A percentile compares a stretch with the other conserved stretches of the same genome.
Evolutionary conservation across 495 filamentous ascomycete genomes (phyloP).

Genomic region (Endocarpon pusillum): DNA sequence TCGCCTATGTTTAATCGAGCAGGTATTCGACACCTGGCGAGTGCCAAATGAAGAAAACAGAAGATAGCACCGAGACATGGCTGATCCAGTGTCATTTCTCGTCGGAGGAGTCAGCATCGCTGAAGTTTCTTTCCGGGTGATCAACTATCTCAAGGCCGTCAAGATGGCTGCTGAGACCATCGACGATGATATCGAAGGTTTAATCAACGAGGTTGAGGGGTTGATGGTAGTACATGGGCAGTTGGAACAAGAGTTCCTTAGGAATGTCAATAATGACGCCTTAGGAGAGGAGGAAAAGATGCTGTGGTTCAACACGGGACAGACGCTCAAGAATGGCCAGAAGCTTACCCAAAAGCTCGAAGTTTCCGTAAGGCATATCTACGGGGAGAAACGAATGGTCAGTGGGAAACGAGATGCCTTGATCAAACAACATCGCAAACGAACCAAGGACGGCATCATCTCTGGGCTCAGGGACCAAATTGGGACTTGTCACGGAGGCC

Average conservation of each 20-base stretch:
- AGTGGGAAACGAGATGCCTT: slow-evolving; percentile 6
- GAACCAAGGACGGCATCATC: slow-evolving; percentile 8
- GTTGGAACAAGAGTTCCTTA: no score
- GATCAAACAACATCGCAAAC: slow-evolving; percentile 9
- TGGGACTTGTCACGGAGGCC: slow-evolving; percentile 9
- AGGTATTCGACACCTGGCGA: no score
- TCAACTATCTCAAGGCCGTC: slow-evolving; percentile 6
- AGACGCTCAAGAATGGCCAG: slow-evolving; percentile 4
- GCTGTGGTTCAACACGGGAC: slow-evolving; percentile 3
- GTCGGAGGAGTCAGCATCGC: slow-evolving; percentile 7
- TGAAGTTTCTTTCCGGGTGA: slow-evolving; percentile 9
- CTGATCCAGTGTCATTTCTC: slow-evolving; percentile 12
- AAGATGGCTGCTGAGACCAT: slow-evolving; percentile 5
- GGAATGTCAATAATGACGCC: no score
- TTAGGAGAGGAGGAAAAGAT: no score
- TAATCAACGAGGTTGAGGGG: slow-evolving; percentile 5
- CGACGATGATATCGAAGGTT: slow-evolving; percentile 4
- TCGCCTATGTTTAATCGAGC: no score
- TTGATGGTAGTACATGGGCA: slow-evolving; percentile 1
- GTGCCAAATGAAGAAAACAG: no score
- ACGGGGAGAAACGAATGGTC: slow-evolving; percentile 7
- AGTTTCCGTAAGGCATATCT: slow-evolving; percentile 7
- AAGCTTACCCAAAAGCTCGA: slow-evolving; percentile 5
- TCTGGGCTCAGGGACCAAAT: slow-evolving; percentile 8
- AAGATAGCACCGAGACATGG: slow-evolving; percentile 4